Base-by-base conservation (phyloP, 495 filamentous ascomycete genomes). In the Hypoxylon rickii region DNA sequence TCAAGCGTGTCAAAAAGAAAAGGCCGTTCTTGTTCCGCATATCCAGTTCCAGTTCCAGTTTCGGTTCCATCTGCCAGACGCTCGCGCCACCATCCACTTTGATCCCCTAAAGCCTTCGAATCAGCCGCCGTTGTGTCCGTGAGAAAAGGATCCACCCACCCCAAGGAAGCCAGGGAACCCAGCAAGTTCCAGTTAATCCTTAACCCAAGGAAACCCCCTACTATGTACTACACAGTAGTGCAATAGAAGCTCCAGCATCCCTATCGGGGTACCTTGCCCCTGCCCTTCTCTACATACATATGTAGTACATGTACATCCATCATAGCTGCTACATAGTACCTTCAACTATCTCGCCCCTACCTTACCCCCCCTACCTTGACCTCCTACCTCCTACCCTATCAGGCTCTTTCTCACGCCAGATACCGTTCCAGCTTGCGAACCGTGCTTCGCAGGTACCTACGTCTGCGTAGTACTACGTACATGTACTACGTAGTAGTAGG, bases 341-440 rank as follows among this genome's bases (percentile, higher is more conserved):
- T n/a, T 29, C 4, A 29, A 4, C 24, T 24, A 47, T 48, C 59
- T 40, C 47, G 44, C 44, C 42, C 6, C 11, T 12, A 26, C 42
- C 42, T 13, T 34, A n/a, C 12, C n/a, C 7, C n/a, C 32, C n/a
- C n/a, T n/a, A n/a, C n/a, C n/a, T n/a, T n/a, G n/a, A n/a, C n/a
- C n/a, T n/a, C n/a, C n/a, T n/a, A n/a, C 32, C 32, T 44, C 43
- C 58, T 61, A 61, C 58, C 58, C 59, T 57, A 56, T 63, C 59
- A 56, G 52, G 52, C 32, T n/a, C 43, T 57, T 29, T 20, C 37
- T 41, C 24, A 31, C 57, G 24, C 53, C 59, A 63, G 48, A 47
- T 63, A 63, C 50, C 53, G 53, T 63, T 50, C 59, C 59, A 54
- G 59, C 15, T 11, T 50, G 53, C 44, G 53, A 52, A 48, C 59